Evolutionary conservation across 345 rosid species (phyloP).

Genomic region (Citrus reticulata): DNA sequence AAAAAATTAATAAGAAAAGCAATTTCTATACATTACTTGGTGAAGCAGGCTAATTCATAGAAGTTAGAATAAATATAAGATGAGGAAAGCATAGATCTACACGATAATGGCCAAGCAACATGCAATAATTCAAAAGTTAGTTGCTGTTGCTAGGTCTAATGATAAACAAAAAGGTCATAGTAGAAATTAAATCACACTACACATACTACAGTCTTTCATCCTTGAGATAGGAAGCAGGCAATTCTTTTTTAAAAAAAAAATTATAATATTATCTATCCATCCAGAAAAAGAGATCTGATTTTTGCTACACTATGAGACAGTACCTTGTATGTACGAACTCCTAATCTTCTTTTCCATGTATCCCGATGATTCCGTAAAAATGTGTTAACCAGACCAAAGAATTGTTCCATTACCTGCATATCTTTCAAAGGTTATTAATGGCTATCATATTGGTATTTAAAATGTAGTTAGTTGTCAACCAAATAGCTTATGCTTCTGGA

Average conservation of each 20-base stretch:
- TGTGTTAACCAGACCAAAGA: slow-evolving; percentile 88
- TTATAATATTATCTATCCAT: not conserved
- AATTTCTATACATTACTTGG: not conserved
- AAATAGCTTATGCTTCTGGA: not conserved
- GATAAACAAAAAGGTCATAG: not conserved
- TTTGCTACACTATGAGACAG: slow-evolving; percentile 6
- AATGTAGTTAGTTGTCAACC: not conserved
- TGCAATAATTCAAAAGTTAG: not conserved
- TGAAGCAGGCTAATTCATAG: not conserved
- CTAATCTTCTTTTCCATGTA: slow-evolving; percentile 87
- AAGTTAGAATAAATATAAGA: not conserved
- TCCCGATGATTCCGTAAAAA: slow-evolving; percentile 78
- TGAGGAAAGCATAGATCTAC: not conserved
- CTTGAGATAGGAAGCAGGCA: not conserved
- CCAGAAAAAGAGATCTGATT: not conserved
- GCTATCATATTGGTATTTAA: not conserved
- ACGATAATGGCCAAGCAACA: not conserved
- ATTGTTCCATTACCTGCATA: slow-evolving; percentile 97
- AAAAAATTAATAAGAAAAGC: not conserved
- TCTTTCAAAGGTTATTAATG: not conserved
- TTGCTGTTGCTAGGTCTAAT: not conserved
- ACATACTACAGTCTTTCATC: not conserved
- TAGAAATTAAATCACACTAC: not conserved
- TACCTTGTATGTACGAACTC: slow-evolving; percentile 94
- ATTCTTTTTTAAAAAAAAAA: not conserved